phyloP scores from a whole-genome alignment of 129 eudicot species.

The Helianthus tuberosus region DNA sequence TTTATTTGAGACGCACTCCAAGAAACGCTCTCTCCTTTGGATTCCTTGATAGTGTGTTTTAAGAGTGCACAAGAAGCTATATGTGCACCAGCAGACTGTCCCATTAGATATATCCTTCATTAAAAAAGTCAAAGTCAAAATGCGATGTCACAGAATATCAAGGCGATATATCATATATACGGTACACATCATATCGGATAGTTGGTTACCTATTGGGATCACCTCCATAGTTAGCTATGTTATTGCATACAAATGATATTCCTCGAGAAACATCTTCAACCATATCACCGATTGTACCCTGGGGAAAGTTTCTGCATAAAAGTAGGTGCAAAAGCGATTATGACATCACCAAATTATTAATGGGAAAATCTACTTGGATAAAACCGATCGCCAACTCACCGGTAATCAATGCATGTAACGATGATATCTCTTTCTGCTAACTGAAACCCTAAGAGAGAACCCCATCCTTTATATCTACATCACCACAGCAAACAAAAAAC shows the following conservation, averaged over 20 bases:
- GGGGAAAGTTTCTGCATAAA: conserved; percentile 89
- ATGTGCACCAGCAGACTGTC: conserved; percentile 97
- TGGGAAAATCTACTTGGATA: conserved; percentile 10
- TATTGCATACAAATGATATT: conserved; percentile 75
- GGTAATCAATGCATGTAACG: conserved; percentile 90
- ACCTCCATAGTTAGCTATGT: conserved; percentile 71
- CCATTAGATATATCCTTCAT: conserved; percentile 76
- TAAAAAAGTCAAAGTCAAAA: conserved; percentile 1
- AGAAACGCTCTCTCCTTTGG: conserved; percentile 59
- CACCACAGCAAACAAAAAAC: conserved; percentile 11
- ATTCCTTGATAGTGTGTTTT: conserved; percentile 84
- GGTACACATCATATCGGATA: neutral
- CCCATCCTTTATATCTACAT: conserved; percentile 98
- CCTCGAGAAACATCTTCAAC: conserved; percentile 84
- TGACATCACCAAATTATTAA: neutral
- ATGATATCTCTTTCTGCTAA: conserved; percentile 90
- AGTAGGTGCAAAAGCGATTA: neutral
- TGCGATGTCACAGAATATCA: conserved; percentile 11
- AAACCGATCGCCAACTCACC: conserved; percentile 37
- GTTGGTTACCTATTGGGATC: conserved; percentile 73
- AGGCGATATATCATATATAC: no score
- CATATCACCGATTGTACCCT: conserved; percentile 96
- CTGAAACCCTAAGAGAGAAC: conserved; percentile 86
- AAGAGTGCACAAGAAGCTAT: conserved; percentile 83
- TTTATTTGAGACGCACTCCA: conserved; percentile 92